These are phyloP conservation scores for Arthroderma sp. DNA, from an alignment of 2,329 filamentous ascomycete species.

Conservation along the genomic window DNA sequence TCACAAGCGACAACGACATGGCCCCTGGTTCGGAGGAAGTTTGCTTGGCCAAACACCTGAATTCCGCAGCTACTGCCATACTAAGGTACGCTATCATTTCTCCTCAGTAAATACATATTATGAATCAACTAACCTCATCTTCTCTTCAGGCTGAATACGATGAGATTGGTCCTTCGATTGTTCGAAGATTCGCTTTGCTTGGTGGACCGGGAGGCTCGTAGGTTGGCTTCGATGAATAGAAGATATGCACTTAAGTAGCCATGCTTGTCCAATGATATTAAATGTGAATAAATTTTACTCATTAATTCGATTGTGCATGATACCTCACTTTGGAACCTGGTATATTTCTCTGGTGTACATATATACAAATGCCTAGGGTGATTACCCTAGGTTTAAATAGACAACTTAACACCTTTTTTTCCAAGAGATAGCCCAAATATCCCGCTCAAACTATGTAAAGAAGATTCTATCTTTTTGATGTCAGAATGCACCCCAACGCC, in stretches of 20 bases:
- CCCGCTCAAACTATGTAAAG: too few species aligned
- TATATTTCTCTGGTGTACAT: too few species aligned
- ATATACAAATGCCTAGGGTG: too few species aligned
- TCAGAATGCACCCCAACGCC: too few species aligned
- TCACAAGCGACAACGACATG: slow-evolving; percentile 93
- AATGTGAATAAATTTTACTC: too few species aligned
- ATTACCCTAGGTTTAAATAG: too few species aligned
- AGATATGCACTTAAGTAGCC: background rate
- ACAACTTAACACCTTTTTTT: too few species aligned
- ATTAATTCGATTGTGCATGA: too few species aligned
- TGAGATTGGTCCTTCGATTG: slow-evolving; percentile 91
- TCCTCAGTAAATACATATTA: background rate
- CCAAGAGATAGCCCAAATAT: too few species aligned
- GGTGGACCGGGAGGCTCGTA: slow-evolving; percentile 64
- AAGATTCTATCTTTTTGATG: too few species aligned
- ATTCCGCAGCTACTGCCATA: slow-evolving; percentile 98
- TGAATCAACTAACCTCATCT: slow-evolving; percentile 4
- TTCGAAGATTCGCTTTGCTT: slow-evolving; percentile 82
- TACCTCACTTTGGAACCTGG: too few species aligned
- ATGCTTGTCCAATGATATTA: too few species aligned
- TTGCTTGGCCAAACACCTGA: slow-evolving; percentile 93
- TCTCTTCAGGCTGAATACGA: slow-evolving; percentile 52
- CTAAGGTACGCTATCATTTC: slow-evolving; percentile 43
- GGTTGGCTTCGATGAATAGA: background rate
- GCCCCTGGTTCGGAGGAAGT: slow-evolving; percentile 96